Conservation (phyloP, 805 yeast genomes). For the Brettanomyces sp. region DNA sequence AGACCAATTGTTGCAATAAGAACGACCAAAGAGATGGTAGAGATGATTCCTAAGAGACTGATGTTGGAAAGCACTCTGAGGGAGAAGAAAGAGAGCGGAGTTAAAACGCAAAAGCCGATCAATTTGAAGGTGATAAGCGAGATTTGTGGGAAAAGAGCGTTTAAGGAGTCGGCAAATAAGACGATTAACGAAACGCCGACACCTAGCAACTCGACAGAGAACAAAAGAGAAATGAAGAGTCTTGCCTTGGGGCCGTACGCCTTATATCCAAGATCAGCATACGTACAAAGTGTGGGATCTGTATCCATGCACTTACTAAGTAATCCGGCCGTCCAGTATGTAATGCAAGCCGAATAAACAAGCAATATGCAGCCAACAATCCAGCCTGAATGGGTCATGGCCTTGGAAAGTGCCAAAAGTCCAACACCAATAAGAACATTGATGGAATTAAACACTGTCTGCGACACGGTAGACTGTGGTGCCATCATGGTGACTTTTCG, state of each 20-base stretch:
- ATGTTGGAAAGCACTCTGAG: slow-evolving; percentile 44
- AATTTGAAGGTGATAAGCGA: slow-evolving; percentile 52
- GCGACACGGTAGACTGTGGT: slow-evolving; percentile 74
- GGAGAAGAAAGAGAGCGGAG: slow-evolving; percentile 69
- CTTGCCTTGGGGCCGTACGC: slow-evolving; percentile 75
- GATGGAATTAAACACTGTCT: slow-evolving; percentile 57
- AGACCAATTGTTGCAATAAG: slow-evolving; percentile 41
- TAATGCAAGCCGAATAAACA: slow-evolving; percentile 50
- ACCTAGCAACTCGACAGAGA: slow-evolving; percentile 70
- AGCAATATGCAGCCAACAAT: slow-evolving; percentile 53
- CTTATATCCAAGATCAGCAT: slow-evolving; percentile 83
- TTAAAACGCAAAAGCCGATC: slow-evolving; percentile 57
- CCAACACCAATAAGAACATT: slow-evolving; percentile 65
- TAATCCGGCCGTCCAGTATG: slow-evolving; percentile 70
- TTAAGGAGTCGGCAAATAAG: slow-evolving; percentile 76
- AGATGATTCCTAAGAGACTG: slow-evolving; percentile 46
- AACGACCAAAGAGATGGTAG: slow-evolving; percentile 41
- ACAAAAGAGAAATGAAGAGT: slow-evolving; percentile 59
- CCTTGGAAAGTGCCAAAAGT: slow-evolving; percentile 56
- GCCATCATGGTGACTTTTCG: slow-evolving; percentile 60
- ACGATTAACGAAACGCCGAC: slow-evolving; percentile 77
- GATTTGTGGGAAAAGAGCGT: slow-evolving; percentile 51
- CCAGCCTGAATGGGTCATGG: slow-evolving; percentile 58
- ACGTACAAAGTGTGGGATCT: slow-evolving; percentile 72
- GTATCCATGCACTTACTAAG: slow-evolving; percentile 71